A percentile compares a stretch with the other conserved stretches of the same genome.
Conservation (phyloP, 2,329 filamentous ascomycete genomes). For the Nannizzia gypsea region DNA sequence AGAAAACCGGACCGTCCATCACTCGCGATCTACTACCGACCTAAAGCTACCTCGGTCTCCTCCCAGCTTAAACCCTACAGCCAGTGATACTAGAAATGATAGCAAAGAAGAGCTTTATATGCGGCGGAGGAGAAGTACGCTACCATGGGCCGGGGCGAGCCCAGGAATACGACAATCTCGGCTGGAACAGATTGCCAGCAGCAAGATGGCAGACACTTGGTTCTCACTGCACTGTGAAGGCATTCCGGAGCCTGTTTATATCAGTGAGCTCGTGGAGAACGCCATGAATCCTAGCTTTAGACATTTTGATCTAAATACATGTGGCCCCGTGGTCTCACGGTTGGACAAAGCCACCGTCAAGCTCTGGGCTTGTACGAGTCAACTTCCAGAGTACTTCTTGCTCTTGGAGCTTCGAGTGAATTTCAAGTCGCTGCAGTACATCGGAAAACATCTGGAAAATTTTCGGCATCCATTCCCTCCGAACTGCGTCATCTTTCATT, state of each 20-base stretch:
- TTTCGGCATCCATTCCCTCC: conserved; percentile 63
- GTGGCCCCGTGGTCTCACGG: conserved; percentile 53
- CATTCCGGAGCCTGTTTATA: conserved; percentile 64
- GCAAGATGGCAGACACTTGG: conserved; percentile 72
- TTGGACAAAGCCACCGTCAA: conserved; percentile 54
- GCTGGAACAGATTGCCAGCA: conserved; percentile 60
- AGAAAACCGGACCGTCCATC: conserved; percentile 39
- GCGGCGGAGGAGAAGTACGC: conserved; percentile 45
- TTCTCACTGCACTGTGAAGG: conserved; percentile 66
- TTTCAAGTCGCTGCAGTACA: conserved; percentile 62
- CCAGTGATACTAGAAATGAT: conserved; percentile 7
- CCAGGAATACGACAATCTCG: conserved; percentile 56
- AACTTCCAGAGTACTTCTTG: conserved; percentile 46
- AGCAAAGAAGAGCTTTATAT: conserved; percentile 10
- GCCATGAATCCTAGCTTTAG: conserved; percentile 88
- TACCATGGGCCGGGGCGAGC: conserved; percentile 51
- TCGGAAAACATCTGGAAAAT: conserved; percentile 53
- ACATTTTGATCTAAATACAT: conserved; percentile 62
- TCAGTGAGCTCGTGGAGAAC: conserved; percentile 68
- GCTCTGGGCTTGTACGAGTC: conserved; percentile 57
- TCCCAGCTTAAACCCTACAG: not conserved
- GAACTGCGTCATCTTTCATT: conserved; percentile 76
- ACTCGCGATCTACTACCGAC: conserved; percentile 49
- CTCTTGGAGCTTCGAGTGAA: conserved; percentile 63
- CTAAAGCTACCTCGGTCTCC: conserved; percentile 27